Percentiles rank a stretch among this genome's conserved stretches.
phyloP scores from a whole-genome alignment of 768 basidiomycete genomes.

The Psilocybe tampanensis region DNA sequence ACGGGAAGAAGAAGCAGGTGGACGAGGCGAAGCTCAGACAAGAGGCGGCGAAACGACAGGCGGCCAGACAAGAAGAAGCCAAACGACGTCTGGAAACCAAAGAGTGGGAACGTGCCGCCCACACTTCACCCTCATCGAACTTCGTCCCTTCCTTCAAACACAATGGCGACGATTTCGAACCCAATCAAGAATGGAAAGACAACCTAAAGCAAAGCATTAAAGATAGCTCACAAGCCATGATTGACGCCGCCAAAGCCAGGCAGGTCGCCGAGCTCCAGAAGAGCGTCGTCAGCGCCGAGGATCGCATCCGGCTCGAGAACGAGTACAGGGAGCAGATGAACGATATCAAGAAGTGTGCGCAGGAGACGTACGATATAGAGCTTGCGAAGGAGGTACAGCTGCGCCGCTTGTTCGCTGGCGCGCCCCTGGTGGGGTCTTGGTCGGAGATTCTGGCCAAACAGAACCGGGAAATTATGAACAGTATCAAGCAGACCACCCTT shows the following conservation, averaged over 20 bases:
- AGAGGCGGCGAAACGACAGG: conserved; percentile 14
- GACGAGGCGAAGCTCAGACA: conserved; percentile 25
- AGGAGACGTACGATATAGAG: conserved; percentile 45
- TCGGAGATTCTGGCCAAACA: conserved; percentile 33
- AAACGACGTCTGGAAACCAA: conserved; percentile 24
- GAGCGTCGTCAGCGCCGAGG: conserved; percentile 31
- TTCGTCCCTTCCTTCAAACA: conserved; percentile 19
- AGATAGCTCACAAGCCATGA: conserved; percentile 31
- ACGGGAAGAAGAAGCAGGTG: conserved; percentile 13
- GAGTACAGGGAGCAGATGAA: conserved; percentile 45
- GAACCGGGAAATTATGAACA: conserved; percentile 48
- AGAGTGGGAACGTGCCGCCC: too few species aligned
- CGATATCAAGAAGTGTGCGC: conserved; percentile 44
- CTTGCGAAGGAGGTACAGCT: conserved; percentile 52
- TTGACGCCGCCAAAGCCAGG: conserved; percentile 67
- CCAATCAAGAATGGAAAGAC: conserved; percentile 58
- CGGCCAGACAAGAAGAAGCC: conserved; percentile 11
- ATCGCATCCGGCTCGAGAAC: conserved; percentile 33
- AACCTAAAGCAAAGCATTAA: conserved; percentile 30
- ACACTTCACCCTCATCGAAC: too few species aligned
- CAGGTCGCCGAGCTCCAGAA: conserved; percentile 52
- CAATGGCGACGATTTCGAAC: conserved; percentile 44
- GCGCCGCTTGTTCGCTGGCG: conserved; percentile 49
- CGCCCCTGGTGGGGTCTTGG: conserved; percentile 29
- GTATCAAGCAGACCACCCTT: conserved; percentile 47